Evolutionary conservation across 495 filamentous ascomycete genomes (phyloP).

Genomic region (Penicillium steckii): DNA sequence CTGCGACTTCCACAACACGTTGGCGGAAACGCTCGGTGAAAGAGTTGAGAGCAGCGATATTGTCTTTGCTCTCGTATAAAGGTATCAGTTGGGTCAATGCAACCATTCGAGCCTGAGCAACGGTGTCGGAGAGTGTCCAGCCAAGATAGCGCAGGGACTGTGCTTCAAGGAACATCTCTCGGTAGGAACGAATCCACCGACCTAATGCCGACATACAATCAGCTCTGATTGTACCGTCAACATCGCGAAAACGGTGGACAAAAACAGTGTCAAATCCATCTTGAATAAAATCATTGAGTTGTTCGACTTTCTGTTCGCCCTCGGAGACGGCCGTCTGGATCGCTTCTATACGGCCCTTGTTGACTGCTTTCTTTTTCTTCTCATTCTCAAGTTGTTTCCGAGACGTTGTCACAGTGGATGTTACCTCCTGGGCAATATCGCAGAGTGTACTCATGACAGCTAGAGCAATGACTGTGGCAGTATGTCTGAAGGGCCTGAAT

Average conservation of each 20-base stretch:
- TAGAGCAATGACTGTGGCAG: conserved; percentile 77
- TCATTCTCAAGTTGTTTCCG: conserved; percentile 80
- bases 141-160: conserved; percentile 88
- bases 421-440: conserved; percentile 57
- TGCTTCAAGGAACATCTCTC: conserved; percentile 83
- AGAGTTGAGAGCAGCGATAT: conserved; percentile 71
- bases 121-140: conserved; percentile 85
- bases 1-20: conserved; percentile 91
- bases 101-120: conserved; percentile 65
- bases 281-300: conserved; percentile 65
- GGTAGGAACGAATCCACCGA: conserved; percentile 79
- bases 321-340: conserved; percentile 68
- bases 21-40: conserved; percentile 88
- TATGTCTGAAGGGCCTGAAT: conserved; percentile 88
- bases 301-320: conserved; percentile 59
- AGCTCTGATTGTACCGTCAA: conserved; percentile 80
- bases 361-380: conserved; percentile 70
- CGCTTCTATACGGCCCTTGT: conserved; percentile 68
- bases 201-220: conserved; percentile 84
- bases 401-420: conserved; percentile 68
- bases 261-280: conserved; percentile 88
- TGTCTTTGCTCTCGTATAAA: conserved; percentile 72
- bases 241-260: conserved; percentile 90
- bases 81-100: conserved; percentile 77
- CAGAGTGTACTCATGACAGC: conserved; percentile 71